These are phyloP conservation scores for Alternaria triticina DNA, from an alignment of 2,329 filamentous ascomycete genomes.

Conservation along the genomic window DNA sequence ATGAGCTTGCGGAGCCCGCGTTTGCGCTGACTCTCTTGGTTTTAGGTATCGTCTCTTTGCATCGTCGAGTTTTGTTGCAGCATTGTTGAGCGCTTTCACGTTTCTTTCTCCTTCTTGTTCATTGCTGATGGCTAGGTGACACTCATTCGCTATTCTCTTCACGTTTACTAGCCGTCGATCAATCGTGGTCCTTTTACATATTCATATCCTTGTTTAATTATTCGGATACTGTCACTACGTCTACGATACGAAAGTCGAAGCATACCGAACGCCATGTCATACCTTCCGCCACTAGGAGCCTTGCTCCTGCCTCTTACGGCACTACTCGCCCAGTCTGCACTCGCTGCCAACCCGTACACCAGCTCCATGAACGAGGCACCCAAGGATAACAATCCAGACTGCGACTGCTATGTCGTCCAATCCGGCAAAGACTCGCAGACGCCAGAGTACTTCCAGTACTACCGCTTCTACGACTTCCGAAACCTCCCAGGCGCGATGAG, in stretches of 20 bases:
- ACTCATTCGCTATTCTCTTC: conserved; percentile 11
- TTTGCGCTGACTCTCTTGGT: neutral
- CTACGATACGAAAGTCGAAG: neutral
- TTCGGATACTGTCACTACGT: neutral
- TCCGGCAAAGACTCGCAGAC: conserved; percentile 46
- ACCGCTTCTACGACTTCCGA: conserved; percentile 61
- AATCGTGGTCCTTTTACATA: conserved; percentile 1
- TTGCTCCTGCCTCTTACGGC: conserved; percentile 35
- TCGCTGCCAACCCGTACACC: conserved; percentile 36
- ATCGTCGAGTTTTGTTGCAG: neutral
- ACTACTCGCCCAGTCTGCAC: conserved; percentile 25
- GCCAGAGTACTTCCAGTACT: conserved; percentile 57
- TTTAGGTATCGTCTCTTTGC: neutral
- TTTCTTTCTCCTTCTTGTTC: neutral
- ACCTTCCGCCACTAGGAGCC: conserved; percentile 24
- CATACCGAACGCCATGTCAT: conserved; percentile 16
- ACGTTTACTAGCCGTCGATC: conserved; percentile 11
- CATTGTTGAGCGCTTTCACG: conserved; percentile 1
- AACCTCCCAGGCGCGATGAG: conserved; percentile 43
- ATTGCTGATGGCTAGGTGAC: conserved; percentile 15
- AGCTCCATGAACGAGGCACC: conserved; percentile 35
- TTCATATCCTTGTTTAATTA: conserved; percentile 7
- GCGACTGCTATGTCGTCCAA: conserved; percentile 57
- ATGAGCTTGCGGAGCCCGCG: conserved; percentile 23
- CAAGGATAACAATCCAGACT: conserved; percentile 47